These are phyloP conservation scores for Hydrangea macrophylla DNA, from an alignment of 148 eudicot species.

Conservation along the genomic window DNA sequence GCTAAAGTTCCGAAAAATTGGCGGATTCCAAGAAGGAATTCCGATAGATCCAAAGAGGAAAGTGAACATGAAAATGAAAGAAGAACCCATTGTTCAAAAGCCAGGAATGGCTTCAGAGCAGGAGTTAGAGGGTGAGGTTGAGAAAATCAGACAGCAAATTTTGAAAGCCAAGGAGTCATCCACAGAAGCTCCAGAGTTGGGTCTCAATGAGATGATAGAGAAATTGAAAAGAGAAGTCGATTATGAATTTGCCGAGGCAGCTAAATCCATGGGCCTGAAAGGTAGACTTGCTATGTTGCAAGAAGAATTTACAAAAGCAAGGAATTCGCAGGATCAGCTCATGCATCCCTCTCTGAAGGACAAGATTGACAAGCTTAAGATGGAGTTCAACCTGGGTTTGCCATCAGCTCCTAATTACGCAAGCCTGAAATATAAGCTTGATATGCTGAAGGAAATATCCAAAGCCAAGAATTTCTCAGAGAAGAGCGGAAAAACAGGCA, in stretches of 20 bases:
- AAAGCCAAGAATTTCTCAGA: constrained; percentile 49
- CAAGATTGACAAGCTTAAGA: constrained; percentile 54
- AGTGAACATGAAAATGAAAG: constrained; percentile 68
- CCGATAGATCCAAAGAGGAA: constrained; percentile 59
- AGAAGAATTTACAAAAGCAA: constrained; percentile 66
- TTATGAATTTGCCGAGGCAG: constrained; percentile 64
- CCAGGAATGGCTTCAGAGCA: constrained; percentile 36
- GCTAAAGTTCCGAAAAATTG: constrained; percentile 73
- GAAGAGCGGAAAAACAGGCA: constrained; percentile 32
- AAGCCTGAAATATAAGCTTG: constrained; percentile 49
- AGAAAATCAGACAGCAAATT: constrained; percentile 67
- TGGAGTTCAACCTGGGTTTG: constrained; percentile 53
- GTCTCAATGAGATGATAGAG: constrained; percentile 55
- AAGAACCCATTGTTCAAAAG: constrained; percentile 28
- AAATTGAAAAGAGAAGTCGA: constrained; percentile 61
- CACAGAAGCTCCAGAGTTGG: constrained; percentile 35
- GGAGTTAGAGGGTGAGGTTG: constrained; percentile 70
- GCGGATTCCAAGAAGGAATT: constrained; percentile 61
- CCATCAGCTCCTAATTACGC: constrained; percentile 62
- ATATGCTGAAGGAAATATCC: constrained; percentile 64
- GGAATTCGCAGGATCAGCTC: constrained; percentile 49
- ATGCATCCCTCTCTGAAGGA: constrained; percentile 40
- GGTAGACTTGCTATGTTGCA: constrained; percentile 44
- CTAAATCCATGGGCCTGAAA: constrained; percentile 58
- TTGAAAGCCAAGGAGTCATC: constrained; percentile 49